Evolutionary conservation across 1,284 basidiomycete species (phyloP), one percentile per base, ranked within the genome.

Genomic region (Apiotrichum laibachii): DNA sequence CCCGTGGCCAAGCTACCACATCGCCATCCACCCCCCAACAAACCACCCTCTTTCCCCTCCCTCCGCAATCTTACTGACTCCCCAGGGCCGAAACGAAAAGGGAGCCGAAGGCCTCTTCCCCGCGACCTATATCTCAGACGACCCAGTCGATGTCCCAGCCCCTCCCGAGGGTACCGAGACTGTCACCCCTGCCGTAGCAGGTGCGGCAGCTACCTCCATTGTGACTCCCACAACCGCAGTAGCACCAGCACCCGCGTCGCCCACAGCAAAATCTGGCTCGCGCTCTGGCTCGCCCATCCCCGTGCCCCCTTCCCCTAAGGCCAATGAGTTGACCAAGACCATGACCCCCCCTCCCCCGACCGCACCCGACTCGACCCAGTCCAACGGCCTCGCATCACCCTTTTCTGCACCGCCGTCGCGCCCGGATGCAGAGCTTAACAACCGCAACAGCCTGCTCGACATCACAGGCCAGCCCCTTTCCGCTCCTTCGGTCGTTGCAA

Each of bases 51-150:
- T 18, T 40, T n/a, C 43, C 15, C 31, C 39, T 40, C 34, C 46
- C 22, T 15, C 33, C n/a, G 19, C 43, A 37, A n/a, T 26, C 21
- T 35, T 42, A 49, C 61, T 63, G 53, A 63, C 49, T 43, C 21
- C 21, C 40, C 77, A 94, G 89, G 95, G 95, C 43, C 87, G 88
- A 45, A 96, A 95, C 76, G 76, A 84, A 16, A 81, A 84, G 33
- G 94, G 93, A 7, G 87, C 88, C 73, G 80, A 85, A 33, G 95
- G 95, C 11, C 82, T 99, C 11, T 99, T 99, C 72, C 96, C 95
- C 4, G 85, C 89, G 68, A 88, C 86, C 62, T 98, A 98, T 76
- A 97, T 93, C 3, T 83, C 88, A 0, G 79, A 85, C 6, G 62
- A 64, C 13, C 82, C 81, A 12, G 42, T 59, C 42, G 54, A 53